These are phyloP conservation scores for Yamadazyma siamensis DNA, from an alignment of 1,139 yeast genomes.

Conservation along the genomic window DNA sequence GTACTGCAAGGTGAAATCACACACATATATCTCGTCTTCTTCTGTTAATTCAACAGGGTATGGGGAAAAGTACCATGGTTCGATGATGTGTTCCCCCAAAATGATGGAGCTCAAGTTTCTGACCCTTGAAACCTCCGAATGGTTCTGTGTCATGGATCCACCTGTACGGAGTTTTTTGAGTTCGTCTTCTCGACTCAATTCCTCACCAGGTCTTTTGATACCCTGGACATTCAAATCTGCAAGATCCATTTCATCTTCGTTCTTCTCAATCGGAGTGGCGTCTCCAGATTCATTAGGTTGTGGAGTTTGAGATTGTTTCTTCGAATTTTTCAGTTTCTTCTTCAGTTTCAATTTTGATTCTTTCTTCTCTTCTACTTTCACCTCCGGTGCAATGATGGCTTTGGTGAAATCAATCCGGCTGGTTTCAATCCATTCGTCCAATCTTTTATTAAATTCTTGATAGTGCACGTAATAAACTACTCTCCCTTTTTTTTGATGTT, in stretches of 20 bases:
- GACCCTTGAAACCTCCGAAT: conserved; percentile 87
- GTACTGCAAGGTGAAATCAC: conserved; percentile 86
- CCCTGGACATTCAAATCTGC: conserved; percentile 88
- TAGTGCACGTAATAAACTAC: conserved; percentile 89
- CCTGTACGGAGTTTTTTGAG: conserved; percentile 86
- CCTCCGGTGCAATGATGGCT: conserved; percentile 71
- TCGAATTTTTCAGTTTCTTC: conserved; percentile 20
- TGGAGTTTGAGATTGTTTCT: conserved; percentile 14
- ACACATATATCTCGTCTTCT: conserved; percentile 82
- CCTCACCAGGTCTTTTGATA: conserved; percentile 60
- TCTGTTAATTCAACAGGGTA: conserved; percentile 94
- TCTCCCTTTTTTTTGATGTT: conserved; percentile 71
- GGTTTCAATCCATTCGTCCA: conserved; percentile 88
- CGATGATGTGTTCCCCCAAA: conserved; percentile 88
- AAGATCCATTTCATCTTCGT: conserved; percentile 77
- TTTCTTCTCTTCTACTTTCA: conserved; percentile 48
- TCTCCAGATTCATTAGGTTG: conserved; percentile 11
- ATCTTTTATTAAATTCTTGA: conserved; percentile 80
- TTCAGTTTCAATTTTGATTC: conserved; percentile 24
- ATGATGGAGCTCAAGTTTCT: conserved; percentile 75
- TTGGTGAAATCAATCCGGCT: conserved; percentile 67
- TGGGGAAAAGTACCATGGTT: conserved; percentile 98
- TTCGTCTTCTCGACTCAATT: conserved; percentile 82
- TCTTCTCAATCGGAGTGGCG: conserved; percentile 20
- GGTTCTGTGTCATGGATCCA: conserved; percentile 94